Base-by-base conservation (phyloP, 2,329 filamentous ascomycete genomes). In the Xylariaceae sp. region DNA sequence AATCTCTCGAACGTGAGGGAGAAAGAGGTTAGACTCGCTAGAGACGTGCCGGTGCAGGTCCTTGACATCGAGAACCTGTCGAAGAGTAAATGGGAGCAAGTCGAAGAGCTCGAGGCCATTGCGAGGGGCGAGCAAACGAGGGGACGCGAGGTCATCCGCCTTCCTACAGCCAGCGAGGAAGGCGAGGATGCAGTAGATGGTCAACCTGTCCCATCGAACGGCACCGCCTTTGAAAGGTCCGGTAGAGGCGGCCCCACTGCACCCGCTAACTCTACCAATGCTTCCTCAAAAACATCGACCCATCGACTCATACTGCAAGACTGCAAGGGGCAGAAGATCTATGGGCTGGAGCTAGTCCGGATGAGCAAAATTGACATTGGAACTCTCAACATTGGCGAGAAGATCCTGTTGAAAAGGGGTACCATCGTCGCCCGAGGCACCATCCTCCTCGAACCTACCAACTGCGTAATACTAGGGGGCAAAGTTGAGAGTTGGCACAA, bases 261-360 rank as follows among this genome's bases (percentile, higher is more conserved):
- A 6, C 44, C 47, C 3, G 29, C 48, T 16, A 52, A 36, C n/a
- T 24, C 43, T 41, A 34, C 51, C 41, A 26, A 46, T 40, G 15
- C 47, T 11, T 51, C 57, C 15, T 54, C 60, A 18, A 66, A 59
- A 45, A 67, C 66, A 39, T 76, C 83, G 1, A 83, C 87, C 16
- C 88, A 94, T 66, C 84, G 87, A 41, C 63, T 97, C 18, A 71
- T 92, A 0, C 56, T 98, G 40, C 87, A 97, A 59, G 92, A 98
- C 64, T 76, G 76, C 31, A 73, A 65, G 7, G 88, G 87, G 0
- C 74, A 70, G 9, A 81, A 76, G 49, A 68, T 83, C 0, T 86
- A 81, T 52, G 89, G 72, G 0, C 65, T 95, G 34, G 88, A 97
- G 63, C 59, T 94, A 35, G 69, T 66, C 46, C 68, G 71, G 8